phyloP scores from a whole-genome alignment of 805 yeast genomes.

The Saturnispora quitensis region DNA sequence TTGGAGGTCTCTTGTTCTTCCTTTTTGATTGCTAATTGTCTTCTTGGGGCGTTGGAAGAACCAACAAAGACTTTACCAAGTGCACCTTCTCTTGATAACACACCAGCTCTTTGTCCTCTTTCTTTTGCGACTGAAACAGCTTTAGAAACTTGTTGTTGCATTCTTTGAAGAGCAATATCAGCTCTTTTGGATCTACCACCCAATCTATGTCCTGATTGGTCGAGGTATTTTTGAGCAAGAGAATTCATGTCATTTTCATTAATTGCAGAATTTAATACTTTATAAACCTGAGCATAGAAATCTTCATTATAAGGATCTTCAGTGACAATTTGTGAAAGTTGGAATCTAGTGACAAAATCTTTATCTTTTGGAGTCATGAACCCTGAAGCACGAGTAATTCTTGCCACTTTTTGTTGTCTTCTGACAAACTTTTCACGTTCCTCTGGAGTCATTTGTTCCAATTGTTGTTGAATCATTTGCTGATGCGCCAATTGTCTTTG shows the following conservation, averaged over 20 bases:
- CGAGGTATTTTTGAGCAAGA: conserved; percentile 88
- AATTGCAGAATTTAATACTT: conserved; percentile 55
- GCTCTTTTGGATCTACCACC: conserved; percentile 81
- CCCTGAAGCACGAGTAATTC: conserved; percentile 77
- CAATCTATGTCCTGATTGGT: conserved; percentile 82
- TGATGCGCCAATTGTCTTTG: conserved; percentile 22
- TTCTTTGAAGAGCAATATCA: conserved; percentile 86
- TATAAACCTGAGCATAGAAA: conserved; percentile 88
- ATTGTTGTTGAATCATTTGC: conserved; percentile 24
- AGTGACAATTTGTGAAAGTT: conserved; percentile 88
- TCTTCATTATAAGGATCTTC: conserved; percentile 97
- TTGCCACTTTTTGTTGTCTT: conserved; percentile 67
- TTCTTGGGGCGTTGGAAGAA: conserved; percentile 79
- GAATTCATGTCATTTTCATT: conserved; percentile 56
- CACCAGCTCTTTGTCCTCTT: conserved; percentile 53
- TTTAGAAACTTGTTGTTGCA: conserved; percentile 96
- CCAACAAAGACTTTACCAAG: conserved; percentile 78
- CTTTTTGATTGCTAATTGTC: conserved; percentile 55
- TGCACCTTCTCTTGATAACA: conserved; percentile 68
- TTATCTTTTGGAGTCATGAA: conserved; percentile 96
- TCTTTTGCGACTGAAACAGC: conserved; percentile 95
- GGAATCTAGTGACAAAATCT: conserved; percentile 90
- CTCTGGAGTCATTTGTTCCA: conserved; percentile 51
- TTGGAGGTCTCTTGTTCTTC: conserved; percentile 20
- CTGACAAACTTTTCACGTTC: conserved; percentile 58